Conservation (phyloP, 2,329 filamentous ascomycete species). For the Colletotrichum cereale region DNA sequence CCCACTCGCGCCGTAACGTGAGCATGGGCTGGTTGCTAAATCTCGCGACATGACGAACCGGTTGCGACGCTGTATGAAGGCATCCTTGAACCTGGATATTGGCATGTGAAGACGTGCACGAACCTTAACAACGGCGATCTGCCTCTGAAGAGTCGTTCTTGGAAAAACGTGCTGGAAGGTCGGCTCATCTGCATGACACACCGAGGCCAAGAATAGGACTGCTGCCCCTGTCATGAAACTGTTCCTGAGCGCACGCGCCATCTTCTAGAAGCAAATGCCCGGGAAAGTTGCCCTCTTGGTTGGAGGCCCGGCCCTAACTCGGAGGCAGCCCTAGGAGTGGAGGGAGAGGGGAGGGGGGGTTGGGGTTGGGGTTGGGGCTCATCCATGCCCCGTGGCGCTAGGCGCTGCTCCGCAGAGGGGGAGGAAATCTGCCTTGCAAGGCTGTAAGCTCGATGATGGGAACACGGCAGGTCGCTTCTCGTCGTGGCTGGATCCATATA, state of each 20-base stretch:
- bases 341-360: not conserved
- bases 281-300: not conserved
- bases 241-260: not conserved
- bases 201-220: not conserved
- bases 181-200: not conserved
- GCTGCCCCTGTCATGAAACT: not conserved
- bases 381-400: not conserved
- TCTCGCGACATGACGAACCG: not conserved
- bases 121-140: not conserved
- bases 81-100: not conserved
- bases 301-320: not conserved
- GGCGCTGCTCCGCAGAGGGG: not conserved
- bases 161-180: not conserved
- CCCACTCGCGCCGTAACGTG: not conserved
- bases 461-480: not conserved
- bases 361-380: too few species aligned
- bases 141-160: not conserved
- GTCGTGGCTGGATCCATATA: not conserved
- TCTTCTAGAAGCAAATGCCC: not conserved
- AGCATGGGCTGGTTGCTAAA: not conserved
- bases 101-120: not conserved
- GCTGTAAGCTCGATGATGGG: not conserved
- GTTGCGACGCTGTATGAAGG: not conserved
- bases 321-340: slow-evolving; percentile 27
- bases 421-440: slow-evolving; percentile 31